Conservation (phyloP, 306 rosid species). For the Myrica gale region DNA sequence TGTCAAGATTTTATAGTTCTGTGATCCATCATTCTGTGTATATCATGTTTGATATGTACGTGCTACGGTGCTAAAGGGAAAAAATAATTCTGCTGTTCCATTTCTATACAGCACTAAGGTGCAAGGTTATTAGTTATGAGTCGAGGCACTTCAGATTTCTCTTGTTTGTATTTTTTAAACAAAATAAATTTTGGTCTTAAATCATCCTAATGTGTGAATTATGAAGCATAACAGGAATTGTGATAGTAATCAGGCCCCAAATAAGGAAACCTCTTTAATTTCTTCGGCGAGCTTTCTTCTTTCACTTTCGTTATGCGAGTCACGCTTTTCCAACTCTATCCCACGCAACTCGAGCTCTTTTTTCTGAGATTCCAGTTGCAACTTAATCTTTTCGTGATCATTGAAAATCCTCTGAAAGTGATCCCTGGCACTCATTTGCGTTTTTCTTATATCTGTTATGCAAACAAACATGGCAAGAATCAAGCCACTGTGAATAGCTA, state of each 20-base stretch:
- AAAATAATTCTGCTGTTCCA: slow-evolving; percentile 13
- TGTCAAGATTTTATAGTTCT: slow-evolving; percentile 10
- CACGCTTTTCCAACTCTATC: slow-evolving; percentile 84
- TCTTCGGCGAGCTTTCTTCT: slow-evolving; percentile 76
- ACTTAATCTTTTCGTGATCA: slow-evolving; percentile 73
- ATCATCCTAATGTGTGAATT: slow-evolving; percentile 11
- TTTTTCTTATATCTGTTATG: slow-evolving; percentile 69
- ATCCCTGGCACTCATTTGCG: slow-evolving; percentile 78
- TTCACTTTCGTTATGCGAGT: slow-evolving; percentile 73
- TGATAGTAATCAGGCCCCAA: slow-evolving; percentile 27
- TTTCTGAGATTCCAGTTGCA: slow-evolving; percentile 80
- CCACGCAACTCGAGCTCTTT: slow-evolving; percentile 65
- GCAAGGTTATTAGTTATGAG: background rate
- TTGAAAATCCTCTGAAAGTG: slow-evolving; percentile 76
- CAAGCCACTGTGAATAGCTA: slow-evolving; percentile 21
- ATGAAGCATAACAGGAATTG: slow-evolving; percentile 29
- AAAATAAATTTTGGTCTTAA: background rate
- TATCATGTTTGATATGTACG: slow-evolving; percentile 9
- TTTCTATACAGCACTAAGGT: slow-evolving; percentile 14
- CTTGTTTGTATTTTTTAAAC: background rate
- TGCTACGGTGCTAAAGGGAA: background rate
- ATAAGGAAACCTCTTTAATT: slow-evolving; percentile 60
- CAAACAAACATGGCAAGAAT: slow-evolving; percentile 35
- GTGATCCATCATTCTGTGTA: slow-evolving; percentile 19
- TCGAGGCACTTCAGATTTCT: background rate